Evolutionary conservation across 2,329 filamentous ascomycete species (phyloP).

Genomic region (Arthrobotrys conoides): DNA sequence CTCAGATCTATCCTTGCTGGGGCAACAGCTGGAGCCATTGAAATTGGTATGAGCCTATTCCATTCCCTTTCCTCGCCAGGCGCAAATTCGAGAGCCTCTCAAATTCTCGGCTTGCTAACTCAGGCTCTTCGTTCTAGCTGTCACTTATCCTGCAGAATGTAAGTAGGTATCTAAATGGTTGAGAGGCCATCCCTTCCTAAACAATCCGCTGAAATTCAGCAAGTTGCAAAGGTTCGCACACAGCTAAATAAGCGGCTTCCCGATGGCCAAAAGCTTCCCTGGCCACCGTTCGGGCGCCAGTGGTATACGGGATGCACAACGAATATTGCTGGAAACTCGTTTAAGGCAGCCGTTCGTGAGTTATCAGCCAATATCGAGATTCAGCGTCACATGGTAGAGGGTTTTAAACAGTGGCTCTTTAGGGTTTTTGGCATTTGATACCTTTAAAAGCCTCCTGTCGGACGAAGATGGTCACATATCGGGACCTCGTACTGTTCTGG

Average conservation of each 20-base stretch:
- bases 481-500: constrained; percentile 89
- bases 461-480: constrained; percentile 90
- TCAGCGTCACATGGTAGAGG: constrained; percentile 21
- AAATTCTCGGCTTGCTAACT: neutral
- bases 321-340: constrained; percentile 93
- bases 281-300: constrained; percentile 91
- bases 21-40: constrained; percentile 91
- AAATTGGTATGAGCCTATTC: constrained; percentile 78
- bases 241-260: constrained; percentile 90
- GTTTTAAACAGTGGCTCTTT: neutral
- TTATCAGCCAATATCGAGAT: constrained; percentile 61
- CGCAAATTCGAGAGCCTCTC: neutral
- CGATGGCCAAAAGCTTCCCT: constrained; percentile 88
- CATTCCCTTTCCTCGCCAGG: constrained; percentile 64
- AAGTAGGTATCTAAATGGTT: constrained; percentile 72
- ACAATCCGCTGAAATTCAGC: neutral
- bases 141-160: constrained; percentile 94
- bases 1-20: constrained; percentile 54
- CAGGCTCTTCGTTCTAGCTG: constrained; percentile 71
- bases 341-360: constrained; percentile 94
- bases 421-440: constrained; percentile 96
- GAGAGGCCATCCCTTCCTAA: neutral
- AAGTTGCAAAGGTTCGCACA: constrained; percentile 88
- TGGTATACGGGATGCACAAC: constrained; percentile 99
- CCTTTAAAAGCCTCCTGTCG: constrained; percentile 86